phyloP scores from a whole-genome alignment of 176 grass and related monocot genomes.

The Phoenix dactylifera region DNA sequence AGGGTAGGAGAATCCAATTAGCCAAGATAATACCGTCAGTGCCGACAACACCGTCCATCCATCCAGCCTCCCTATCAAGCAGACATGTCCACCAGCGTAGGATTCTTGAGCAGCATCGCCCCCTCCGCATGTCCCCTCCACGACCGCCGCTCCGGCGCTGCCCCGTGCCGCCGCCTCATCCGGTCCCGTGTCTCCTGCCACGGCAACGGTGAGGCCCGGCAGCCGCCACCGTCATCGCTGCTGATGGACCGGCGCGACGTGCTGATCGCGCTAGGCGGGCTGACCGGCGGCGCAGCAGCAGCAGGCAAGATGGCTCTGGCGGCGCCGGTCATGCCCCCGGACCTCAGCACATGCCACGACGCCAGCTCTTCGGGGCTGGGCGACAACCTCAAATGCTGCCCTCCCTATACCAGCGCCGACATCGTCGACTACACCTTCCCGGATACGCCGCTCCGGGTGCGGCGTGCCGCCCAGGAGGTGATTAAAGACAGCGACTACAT shows the following conservation, averaged over 20 bases:
- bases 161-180: constrained; percentile 1
- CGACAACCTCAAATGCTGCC: constrained; percentile 5
- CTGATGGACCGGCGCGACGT: constrained; percentile 21
- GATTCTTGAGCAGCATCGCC: constrained; percentile 10
- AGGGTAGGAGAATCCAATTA: too few relatives aligned
- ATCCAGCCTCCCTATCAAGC: too few relatives aligned
- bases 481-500: constrained; percentile 2
- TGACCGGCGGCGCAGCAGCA: neutral
- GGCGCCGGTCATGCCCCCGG: constrained; percentile 13
- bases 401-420: neutral
- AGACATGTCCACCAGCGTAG: constrained; percentile 5
- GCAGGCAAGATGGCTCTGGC: constrained; percentile 4
- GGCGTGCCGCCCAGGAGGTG: constrained; percentile 4
- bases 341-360: constrained; percentile 16
- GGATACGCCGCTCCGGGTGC: constrained; percentile 6
- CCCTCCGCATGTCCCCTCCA: constrained; percentile 29
- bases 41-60: too few relatives aligned
- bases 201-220: neutral
- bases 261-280: constrained; percentile 21
- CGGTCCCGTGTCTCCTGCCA: neutral
- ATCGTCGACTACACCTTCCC: constrained; percentile 12
- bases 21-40: too few relatives aligned
- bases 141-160: neutral
- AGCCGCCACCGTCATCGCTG: neutral
- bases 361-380: neutral